phyloP scores from a whole-genome alignment of 345 rosid genomes.

The Clausena lansium region DNA sequence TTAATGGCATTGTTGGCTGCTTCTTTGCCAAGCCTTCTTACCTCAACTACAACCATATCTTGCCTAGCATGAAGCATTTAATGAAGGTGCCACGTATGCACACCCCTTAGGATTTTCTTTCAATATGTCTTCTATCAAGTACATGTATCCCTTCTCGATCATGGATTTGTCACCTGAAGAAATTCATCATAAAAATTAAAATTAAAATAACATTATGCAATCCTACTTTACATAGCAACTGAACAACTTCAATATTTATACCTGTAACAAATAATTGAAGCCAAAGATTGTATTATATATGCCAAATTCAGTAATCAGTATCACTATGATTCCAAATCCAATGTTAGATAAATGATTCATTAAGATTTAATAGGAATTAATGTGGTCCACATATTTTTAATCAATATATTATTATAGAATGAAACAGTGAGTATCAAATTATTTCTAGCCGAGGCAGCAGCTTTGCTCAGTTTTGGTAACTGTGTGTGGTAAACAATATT shows the following conservation, averaged over 20 bases:
- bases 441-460: not conserved
- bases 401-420: not conserved
- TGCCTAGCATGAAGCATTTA: no score
- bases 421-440: not conserved
- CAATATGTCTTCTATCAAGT: conserved; percentile 46
- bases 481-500: no score
- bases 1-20: conserved; percentile 47
- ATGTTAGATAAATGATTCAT: not conserved
- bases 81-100: conserved; percentile 38
- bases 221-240: no score
- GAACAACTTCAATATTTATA: no score
- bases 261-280: not conserved
- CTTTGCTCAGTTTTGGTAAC: no score
- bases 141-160: no score
- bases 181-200: not conserved
- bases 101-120: conserved; percentile 34
- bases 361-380: not conserved
- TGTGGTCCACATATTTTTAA: not conserved
- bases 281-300: not conserved
- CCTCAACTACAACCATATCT: no score
- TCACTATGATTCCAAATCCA: not conserved
- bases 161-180: conserved; percentile 34
- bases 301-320: not conserved
- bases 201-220: not conserved
- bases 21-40: no score